Base-by-base conservation (phyloP, 1,139 yeast species). In the Geotrichum candidum region DNA sequence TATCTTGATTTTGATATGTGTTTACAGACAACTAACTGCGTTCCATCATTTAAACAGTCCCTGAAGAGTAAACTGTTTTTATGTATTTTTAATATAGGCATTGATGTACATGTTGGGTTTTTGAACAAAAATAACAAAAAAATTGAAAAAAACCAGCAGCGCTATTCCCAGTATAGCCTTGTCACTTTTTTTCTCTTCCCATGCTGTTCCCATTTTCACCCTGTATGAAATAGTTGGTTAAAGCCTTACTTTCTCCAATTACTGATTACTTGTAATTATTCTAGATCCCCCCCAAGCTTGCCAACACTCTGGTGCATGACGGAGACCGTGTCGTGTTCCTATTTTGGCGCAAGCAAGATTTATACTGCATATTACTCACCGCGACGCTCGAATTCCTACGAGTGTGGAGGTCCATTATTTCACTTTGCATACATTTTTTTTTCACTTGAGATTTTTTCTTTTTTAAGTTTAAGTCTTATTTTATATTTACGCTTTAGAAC, bases 291-390 rank as follows among this genome's bases (percentile, higher is more conserved):
- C 22, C 41, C 25, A 53, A 56, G 90, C 85, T 89, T 89, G 94
- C 91, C 87, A 85, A 88, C 96, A 88, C 96, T 89, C 96, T 87
- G 96, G 96, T 86, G 88, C 89, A 85, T 64, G 67, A 67, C 70
- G 65, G 31, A 52, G 63, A 66, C 71, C 66, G 64, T 72, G 70
- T 65, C 64, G 82, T 86, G 89, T 84, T 87, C 95, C 96, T 88
- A 90, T 90, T 90, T 88, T 84, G 89, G 90, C 78, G 96, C 96
- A 89, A 90, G 89, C 97, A 78, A 90, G 94, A 90, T 80, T 67
- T 73, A 82, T 33, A 73, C 18, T 41, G 89, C 85, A 81, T 74
- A 76, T 78, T 87, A 87, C 92, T 87, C 92, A 87, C 89, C 92
- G 76, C 80, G 78, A 74, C 79, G 77, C 65, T 68, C 78, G 58